phyloP scores from a whole-genome alignment of 148 eudicot species.

The Vaccinium macrocarpon region DNA sequence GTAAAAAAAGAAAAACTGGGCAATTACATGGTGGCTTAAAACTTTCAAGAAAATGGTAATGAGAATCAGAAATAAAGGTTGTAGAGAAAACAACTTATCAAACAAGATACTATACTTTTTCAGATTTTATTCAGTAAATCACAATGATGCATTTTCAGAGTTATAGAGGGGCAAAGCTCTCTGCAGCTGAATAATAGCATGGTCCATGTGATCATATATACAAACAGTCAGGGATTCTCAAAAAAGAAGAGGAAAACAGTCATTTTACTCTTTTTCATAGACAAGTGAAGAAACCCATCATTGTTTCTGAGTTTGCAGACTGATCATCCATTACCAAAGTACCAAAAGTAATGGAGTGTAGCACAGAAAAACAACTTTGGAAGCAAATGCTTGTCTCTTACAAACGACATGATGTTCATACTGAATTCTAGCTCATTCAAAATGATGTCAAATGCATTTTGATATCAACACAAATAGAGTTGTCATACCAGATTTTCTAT shows the following conservation, averaged over 20 bases:
- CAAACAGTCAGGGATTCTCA: constrained; percentile 12
- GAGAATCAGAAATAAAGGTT: neutral
- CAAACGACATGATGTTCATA: neutral
- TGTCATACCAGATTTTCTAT: no score
- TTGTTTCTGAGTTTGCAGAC: constrained; percentile 6
- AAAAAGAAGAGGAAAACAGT: neutral
- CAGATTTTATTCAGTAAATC: constrained; percentile 34
- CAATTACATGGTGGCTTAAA: constrained; percentile 2
- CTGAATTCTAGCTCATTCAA: no score
- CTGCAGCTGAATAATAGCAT: constrained; percentile 14
- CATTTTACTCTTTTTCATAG: neutral
- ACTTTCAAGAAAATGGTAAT: constrained; percentile 17
- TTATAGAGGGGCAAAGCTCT: constrained; percentile 4
- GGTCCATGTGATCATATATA: constrained; percentile 9
- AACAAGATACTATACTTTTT: constrained; percentile 20
- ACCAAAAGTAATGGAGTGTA: constrained; percentile 5
- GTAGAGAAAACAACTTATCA: neutral
- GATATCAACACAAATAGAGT: no score
- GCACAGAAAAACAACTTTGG: neutral
- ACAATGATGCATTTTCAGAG: constrained; percentile 27
- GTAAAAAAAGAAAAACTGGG: neutral
- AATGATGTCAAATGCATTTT: no score
- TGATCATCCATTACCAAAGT: neutral
- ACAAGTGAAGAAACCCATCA: constrained; percentile 12
- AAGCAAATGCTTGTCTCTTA: neutral